Conservation (phyloP, 139 green algal genomes). For the Closterium sp. region DNA sequence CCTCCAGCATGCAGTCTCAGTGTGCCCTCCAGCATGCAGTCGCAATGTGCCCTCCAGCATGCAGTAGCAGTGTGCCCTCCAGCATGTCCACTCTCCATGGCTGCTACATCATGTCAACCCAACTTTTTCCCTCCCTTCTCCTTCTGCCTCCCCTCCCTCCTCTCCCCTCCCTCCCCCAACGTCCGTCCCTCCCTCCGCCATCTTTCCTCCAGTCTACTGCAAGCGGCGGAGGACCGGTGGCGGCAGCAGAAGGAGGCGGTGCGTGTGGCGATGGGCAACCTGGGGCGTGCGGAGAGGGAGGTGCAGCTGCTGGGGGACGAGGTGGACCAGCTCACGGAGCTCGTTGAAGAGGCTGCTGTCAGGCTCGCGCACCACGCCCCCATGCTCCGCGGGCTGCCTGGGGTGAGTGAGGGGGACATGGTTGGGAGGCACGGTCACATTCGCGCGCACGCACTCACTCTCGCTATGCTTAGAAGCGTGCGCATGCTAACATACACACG, state of each 20-base stretch:
- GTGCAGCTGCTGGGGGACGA: not conserved
- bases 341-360: not conserved
- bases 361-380: not conserved
- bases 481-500: not conserved
- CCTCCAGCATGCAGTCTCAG: not conserved
- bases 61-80: too few species aligned
- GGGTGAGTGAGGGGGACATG: not conserved
- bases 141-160: not conserved
- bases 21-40: not conserved
- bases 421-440: too few species aligned
- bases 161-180: not conserved
- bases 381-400: not conserved
- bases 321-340: not conserved
- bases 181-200: not conserved
- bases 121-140: not conserved
- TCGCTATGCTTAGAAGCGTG: too few species aligned
- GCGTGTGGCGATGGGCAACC: not conserved
- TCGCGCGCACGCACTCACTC: too few species aligned
- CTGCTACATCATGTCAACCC: too few species aligned
- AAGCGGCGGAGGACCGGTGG: not conserved
- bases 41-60: not conserved
- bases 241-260: not conserved
- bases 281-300: not conserved
- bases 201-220: not conserved
- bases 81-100: too few species aligned